Percentiles rank a stretch among this genome's conserved stretches.
phyloP scores from a whole-genome alignment of 176 grass and related monocot species.

The Guadua angustifolia region DNA sequence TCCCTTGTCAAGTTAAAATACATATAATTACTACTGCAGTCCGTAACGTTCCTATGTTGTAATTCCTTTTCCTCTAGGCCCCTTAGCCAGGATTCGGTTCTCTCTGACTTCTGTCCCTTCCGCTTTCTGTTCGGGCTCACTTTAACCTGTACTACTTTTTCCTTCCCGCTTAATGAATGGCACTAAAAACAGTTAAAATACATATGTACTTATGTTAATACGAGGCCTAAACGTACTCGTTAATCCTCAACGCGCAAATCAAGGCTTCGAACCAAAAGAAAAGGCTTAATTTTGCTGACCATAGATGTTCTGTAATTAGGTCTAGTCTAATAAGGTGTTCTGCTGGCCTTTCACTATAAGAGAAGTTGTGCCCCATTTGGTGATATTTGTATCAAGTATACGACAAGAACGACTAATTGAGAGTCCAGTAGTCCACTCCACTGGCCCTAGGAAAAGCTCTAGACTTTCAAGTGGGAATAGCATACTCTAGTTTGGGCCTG shows the following conservation, averaged over 20 bases:
- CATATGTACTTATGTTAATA: not conserved
- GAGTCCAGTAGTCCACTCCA: not conserved
- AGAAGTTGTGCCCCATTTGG: slow-evolving; percentile 25
- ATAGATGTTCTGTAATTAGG: not conserved
- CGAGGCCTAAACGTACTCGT: slow-evolving; percentile 7
- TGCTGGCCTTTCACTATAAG: slow-evolving; percentile 35
- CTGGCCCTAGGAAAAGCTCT: not conserved
- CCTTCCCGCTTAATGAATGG: too few species aligned
- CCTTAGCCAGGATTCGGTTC: too few species aligned
- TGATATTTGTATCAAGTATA: slow-evolving; percentile 31
- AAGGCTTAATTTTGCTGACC: slow-evolving; percentile 26
- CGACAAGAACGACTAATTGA: slow-evolving; percentile 33
- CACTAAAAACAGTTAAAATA: not conserved
- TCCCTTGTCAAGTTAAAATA: not conserved
- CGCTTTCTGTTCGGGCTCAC: too few species aligned
- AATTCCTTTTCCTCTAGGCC: too few species aligned
- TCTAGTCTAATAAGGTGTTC: not conserved
- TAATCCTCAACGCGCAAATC: slow-evolving; percentile 19
- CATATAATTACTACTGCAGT: too few species aligned
- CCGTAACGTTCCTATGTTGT: too few species aligned
- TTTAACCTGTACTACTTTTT: too few species aligned
- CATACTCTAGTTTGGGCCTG: slow-evolving; percentile 33
- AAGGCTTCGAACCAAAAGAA: not conserved
- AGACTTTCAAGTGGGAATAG: slow-evolving; percentile 27
- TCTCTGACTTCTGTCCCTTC: too few species aligned